These are phyloP conservation scores for Eragrostis nindensis DNA, from an alignment of 176 grass and related monocot species.

Conservation along the genomic window DNA sequence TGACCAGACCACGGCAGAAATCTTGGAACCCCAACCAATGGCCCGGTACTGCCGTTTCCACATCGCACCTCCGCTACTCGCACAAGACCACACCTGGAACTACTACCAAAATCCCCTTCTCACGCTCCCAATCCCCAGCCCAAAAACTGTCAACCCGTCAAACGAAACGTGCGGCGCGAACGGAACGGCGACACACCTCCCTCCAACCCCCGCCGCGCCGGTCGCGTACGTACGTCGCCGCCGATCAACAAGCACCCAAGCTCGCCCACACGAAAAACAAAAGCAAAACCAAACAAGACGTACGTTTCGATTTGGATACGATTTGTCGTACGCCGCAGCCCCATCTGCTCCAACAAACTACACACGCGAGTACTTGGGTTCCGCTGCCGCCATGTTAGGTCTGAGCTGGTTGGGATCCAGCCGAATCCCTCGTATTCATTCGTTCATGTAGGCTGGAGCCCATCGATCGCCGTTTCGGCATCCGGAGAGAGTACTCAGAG, in stretches of 20 bases:
- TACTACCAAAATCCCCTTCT: no score
- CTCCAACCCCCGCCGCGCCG: no score
- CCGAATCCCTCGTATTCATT: neutral
- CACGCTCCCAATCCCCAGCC: no score
- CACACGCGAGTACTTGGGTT: neutral
- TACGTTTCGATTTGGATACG: neutral
- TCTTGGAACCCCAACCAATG: no score
- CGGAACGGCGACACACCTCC: neutral
- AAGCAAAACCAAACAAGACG: neutral
- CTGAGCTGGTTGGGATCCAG: slow-evolving; percentile 27
- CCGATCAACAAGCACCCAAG: no score
- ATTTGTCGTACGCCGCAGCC: neutral
- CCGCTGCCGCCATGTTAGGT: slow-evolving; percentile 37
- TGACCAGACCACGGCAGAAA: neutral
- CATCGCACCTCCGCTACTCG: no score
- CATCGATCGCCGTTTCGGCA: neutral
- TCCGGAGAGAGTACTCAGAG: no score
- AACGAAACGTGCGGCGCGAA: neutral
- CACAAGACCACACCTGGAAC: no score
- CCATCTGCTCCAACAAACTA: neutral
- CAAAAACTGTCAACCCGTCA: no score
- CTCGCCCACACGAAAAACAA: neutral
- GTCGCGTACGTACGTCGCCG: no score
- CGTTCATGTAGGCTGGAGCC: neutral
- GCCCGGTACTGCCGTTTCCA: no score